These are phyloP conservation scores for Komagataella populi DNA, from an alignment of 805 yeast genomes.

Conservation along the genomic window DNA sequence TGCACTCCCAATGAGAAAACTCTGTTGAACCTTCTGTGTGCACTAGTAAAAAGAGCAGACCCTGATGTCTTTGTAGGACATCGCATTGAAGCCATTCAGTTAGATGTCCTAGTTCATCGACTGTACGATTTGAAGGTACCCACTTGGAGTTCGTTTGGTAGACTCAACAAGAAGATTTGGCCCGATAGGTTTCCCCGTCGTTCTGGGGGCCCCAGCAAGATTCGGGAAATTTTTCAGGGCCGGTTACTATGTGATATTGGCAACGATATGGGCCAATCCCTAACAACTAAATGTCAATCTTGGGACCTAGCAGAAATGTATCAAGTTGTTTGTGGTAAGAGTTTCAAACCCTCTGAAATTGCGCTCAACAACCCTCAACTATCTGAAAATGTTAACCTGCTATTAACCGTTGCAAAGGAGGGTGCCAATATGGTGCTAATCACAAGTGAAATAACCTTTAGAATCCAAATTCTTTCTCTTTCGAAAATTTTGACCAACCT, in stretches of 20 bases:
- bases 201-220: constrained; percentile 22
- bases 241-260: constrained; percentile 85
- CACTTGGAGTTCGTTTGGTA: constrained; percentile 75
- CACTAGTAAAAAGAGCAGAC: constrained; percentile 56
- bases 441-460: constrained; percentile 66
- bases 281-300: constrained; percentile 83
- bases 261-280: constrained; percentile 88
- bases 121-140: constrained; percentile 61
- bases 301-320: constrained; percentile 94
- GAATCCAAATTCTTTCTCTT: constrained; percentile 73
- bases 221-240: constrained; percentile 70
- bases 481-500: constrained; percentile 84
- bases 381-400: constrained; percentile 50
- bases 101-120: constrained; percentile 73
- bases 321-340: constrained; percentile 57
- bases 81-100: constrained; percentile 59
- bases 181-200: constrained; percentile 54
- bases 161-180: constrained; percentile 65
- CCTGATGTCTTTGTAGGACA: constrained; percentile 92
- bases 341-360: constrained; percentile 51
- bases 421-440: constrained; percentile 53
- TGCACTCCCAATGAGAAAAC: constrained; percentile 63
- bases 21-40: constrained; percentile 61
- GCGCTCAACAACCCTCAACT: constrained; percentile 57
- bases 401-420: constrained; percentile 60